phyloP scores from a whole-genome alignment of 1,284 basidiomycete species.

The Austroboletus niveus region DNA sequence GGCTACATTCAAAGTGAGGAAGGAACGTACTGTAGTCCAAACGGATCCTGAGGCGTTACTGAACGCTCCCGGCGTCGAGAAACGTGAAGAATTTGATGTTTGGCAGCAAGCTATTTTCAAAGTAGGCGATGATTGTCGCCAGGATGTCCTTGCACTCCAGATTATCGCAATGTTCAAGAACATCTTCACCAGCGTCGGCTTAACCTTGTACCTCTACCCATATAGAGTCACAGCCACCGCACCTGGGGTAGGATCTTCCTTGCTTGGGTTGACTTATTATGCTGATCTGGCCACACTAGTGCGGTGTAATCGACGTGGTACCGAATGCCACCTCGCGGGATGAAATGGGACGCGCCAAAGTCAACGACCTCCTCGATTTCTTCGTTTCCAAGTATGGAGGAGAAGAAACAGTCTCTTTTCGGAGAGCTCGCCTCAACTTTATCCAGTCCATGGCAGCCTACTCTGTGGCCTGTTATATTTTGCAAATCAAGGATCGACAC shows the following conservation, averaged over 20 bases:
- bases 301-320: constrained; percentile 98
- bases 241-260: constrained; percentile 71
- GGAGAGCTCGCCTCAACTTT: constrained; percentile 92
- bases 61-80: constrained; percentile 55
- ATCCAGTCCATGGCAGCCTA: constrained; percentile 99
- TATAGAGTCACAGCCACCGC: constrained; percentile 98
- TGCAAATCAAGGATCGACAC: constrained; percentile 97
- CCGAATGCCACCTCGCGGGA: constrained; percentile 98
- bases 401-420: constrained; percentile 87
- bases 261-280: neutral
- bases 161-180: constrained; percentile 99
- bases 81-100: constrained; percentile 75
- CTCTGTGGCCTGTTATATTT: constrained; percentile 96
- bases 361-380: constrained; percentile 94
- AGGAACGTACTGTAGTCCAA: constrained; percentile 64
- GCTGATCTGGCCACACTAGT: constrained; percentile 46
- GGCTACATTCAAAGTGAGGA: constrained; percentile 99
- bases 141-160: constrained; percentile 95
- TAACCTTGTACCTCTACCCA: constrained; percentile 92
- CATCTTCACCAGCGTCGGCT: constrained; percentile 86
- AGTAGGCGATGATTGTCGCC: constrained; percentile 98
- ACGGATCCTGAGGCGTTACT: constrained; percentile 69
- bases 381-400: constrained; percentile 95
- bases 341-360: constrained; percentile 98
- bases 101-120: constrained; percentile 99